Evolutionary conservation across 2,329 filamentous ascomycete species (phyloP).

Genomic region (Penicillium fuscoglaucum): DNA sequence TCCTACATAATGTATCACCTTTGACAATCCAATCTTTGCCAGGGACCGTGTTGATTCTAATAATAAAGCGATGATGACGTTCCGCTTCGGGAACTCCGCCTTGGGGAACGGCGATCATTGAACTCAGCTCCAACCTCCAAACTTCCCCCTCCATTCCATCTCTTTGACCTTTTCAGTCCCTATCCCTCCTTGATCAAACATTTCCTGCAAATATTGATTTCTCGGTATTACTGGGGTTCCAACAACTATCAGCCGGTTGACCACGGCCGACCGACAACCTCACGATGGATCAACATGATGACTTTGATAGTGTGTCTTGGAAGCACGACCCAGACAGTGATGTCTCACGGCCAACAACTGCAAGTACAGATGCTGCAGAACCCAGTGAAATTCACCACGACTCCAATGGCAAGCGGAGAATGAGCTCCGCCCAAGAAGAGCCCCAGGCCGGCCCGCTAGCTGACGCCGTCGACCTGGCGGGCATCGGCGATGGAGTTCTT

Average conservation of each 20-base stretch:
- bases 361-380: constrained; percentile 44
- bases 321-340: constrained; percentile 59
- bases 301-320: constrained; percentile 83
- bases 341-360: constrained; percentile 43
- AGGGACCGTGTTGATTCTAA: background rate
- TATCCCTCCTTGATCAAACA: background rate
- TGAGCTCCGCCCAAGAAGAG: constrained; percentile 48
- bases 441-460: constrained; percentile 52
- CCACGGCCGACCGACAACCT: constrained; percentile 19
- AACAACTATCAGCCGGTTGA: constrained; percentile 18
- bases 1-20: too few relatives aligned
- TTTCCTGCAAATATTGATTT: background rate
- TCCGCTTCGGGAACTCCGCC: constrained; percentile 27
- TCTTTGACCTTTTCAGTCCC: constrained; percentile 1
- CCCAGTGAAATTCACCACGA: constrained; percentile 37
- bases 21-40: background rate
- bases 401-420: constrained; percentile 51
- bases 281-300: constrained; percentile 57
- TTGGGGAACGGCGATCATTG: constrained; percentile 27
- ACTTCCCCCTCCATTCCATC: constrained; percentile 16
- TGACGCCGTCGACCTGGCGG: constrained; percentile 60
- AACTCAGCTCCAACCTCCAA: constrained; percentile 21
- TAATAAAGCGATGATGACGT: constrained; percentile 24
- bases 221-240: constrained; percentile 8
- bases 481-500: constrained; percentile 70